Evolutionary conservation across 2,329 filamentous ascomycete genomes (phyloP).

Genomic region (Westerdykella ornata): DNA sequence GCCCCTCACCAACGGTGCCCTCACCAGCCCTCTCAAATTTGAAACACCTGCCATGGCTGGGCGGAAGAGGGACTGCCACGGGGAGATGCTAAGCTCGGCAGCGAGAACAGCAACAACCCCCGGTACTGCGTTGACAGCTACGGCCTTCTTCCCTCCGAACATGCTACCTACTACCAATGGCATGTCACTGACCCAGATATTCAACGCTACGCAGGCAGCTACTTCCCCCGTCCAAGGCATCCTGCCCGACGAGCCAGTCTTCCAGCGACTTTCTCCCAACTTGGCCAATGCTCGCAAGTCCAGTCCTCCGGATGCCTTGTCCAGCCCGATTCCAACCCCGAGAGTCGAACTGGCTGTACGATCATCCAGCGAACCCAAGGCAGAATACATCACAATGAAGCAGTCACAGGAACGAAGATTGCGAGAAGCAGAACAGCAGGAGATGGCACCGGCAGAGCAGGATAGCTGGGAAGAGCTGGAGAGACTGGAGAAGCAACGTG

Average conservation of each 20-base stretch:
- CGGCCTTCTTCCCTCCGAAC: constrained; percentile 34
- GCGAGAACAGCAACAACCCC: constrained; percentile 37
- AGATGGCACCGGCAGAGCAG: constrained; percentile 12
- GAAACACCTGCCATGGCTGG: constrained; percentile 40
- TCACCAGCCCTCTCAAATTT: constrained; percentile 32
- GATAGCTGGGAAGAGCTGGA: constrained; percentile 29
- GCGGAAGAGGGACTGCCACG: constrained; percentile 36
- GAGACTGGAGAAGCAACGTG: constrained; percentile 11
- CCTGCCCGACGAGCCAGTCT: constrained; percentile 39
- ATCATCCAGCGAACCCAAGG: constrained; percentile 38
- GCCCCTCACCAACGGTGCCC: constrained; percentile 6
- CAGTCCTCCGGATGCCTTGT: constrained; percentile 31
- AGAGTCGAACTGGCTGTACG: constrained; percentile 13
- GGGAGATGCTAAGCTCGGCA: constrained; percentile 38
- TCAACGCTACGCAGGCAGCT: constrained; percentile 41
- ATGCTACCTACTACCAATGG: constrained; percentile 1
- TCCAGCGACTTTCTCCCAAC: constrained; percentile 43
- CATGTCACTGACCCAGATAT: constrained; percentile 43
- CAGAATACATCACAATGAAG: constrained; percentile 41
- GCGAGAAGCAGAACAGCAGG: constrained; percentile 12
- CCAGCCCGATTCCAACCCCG: constrained; percentile 35
- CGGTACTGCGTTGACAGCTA: constrained; percentile 30
- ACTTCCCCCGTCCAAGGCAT: constrained; percentile 39
- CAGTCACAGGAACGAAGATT: constrained; percentile 40
- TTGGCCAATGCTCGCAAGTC: constrained; percentile 31